These are phyloP conservation scores for Aspergillus sp. DNA, from an alignment of 2,329 filamentous ascomycete species.

Conservation along the genomic window DNA sequence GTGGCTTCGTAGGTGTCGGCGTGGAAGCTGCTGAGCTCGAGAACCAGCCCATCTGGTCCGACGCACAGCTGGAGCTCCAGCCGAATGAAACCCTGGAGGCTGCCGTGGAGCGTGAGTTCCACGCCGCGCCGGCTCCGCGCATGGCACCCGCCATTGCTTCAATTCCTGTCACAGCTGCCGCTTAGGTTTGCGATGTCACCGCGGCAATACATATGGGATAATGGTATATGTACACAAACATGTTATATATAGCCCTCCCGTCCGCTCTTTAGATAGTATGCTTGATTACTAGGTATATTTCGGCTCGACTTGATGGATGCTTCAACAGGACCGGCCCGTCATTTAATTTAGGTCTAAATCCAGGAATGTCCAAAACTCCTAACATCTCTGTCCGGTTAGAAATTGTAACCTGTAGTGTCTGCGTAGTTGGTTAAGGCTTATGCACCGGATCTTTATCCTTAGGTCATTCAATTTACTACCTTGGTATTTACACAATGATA, in stretches of 20 bases:
- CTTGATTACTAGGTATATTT: neutral
- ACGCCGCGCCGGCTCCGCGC: constrained; percentile 15
- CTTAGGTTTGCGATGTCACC: constrained; percentile 18
- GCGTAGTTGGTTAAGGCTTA: neutral
- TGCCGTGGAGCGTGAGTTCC: constrained; percentile 49
- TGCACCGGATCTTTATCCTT: too few species aligned
- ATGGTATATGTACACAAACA: neutral
- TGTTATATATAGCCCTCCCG: constrained; percentile 1
- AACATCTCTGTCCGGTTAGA: neutral
- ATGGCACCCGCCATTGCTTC: constrained; percentile 22
- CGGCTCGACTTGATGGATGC: constrained; percentile 5
- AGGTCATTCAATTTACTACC: too few species aligned
- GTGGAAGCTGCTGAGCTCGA: constrained; percentile 61
- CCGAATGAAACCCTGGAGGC: constrained; percentile 61
- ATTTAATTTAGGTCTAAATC: constrained; percentile 5
- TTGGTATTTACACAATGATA: neutral
- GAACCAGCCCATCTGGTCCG: constrained; percentile 81
- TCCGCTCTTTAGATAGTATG: constrained; percentile 10
- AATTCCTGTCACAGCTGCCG: constrained; percentile 30
- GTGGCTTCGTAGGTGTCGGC: constrained; percentile 93
- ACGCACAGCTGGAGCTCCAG: constrained; percentile 75
- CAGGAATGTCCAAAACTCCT: neutral
- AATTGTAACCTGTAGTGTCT: neutral
- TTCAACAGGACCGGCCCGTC: constrained; percentile 7
- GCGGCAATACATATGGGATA: neutral